A percentile compares a stretch with the other conserved stretches of the same genome.
These are phyloP conservation scores for Waitea zeae DNA, from an alignment of 1,284 basidiomycete genomes.

Conservation along the genomic window DNA sequence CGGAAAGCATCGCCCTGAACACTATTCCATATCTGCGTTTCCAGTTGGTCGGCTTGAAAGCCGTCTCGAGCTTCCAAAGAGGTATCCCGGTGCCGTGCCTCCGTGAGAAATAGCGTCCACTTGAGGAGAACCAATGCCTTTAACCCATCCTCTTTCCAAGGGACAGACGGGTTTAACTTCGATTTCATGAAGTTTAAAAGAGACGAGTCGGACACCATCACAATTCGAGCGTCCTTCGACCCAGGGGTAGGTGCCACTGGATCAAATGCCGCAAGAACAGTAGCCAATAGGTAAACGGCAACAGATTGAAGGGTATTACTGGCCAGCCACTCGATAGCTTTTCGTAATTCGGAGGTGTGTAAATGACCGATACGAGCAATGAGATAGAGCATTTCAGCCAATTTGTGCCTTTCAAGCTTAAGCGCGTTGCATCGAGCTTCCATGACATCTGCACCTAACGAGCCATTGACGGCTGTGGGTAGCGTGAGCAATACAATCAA, in stretches of 20 bases:
- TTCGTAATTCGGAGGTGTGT: conserved; percentile 36
- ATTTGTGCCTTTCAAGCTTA: conserved; percentile 49
- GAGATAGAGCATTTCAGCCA: conserved; percentile 43
- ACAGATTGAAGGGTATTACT: conserved; percentile 44
- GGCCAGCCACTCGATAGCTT: conserved; percentile 49
- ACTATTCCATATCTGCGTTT: conserved; percentile 66
- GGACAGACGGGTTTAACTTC: conserved; percentile 28
- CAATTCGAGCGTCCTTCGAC: conserved; percentile 23
- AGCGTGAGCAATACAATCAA: conserved; percentile 6
- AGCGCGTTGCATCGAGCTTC: conserved; percentile 52
- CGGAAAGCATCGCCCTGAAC: conserved; percentile 74
- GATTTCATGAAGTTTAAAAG: conserved; percentile 37
- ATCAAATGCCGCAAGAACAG: conserved; percentile 54
- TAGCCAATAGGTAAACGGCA: conserved; percentile 54
- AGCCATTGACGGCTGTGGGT: conserved; percentile 19
- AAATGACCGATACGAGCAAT: conserved; percentile 50
- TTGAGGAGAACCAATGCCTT: conserved; percentile 67
- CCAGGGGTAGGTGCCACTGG: conserved; percentile 35
- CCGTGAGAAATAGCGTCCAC: conserved; percentile 76
- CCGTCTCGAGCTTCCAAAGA: conserved; percentile 45
- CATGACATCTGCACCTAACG: conserved; percentile 47
- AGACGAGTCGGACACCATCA: conserved; percentile 24
- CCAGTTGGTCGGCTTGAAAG: conserved; percentile 64
- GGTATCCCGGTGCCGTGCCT: conserved; percentile 51
- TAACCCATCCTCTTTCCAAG: conserved; percentile 61